phyloP scores from a whole-genome alignment of 257 asterid species.

The Nicotiana sylvestris region DNA sequence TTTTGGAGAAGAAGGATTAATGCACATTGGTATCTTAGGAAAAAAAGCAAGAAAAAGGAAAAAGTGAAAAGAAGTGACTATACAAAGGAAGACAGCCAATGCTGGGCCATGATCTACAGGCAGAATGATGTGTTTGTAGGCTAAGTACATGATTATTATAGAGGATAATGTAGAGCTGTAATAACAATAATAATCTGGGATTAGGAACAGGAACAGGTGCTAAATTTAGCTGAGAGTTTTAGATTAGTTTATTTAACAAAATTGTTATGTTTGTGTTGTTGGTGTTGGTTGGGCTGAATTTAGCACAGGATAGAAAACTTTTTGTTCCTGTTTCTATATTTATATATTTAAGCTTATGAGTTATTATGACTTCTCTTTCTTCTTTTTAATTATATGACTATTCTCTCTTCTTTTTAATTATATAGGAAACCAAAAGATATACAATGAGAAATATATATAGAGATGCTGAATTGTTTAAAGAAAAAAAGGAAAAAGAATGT shows the following conservation, averaged over 20 bases:
- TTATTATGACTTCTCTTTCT: constrained; percentile 15
- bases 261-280: constrained; percentile 13
- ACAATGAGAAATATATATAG: background rate
- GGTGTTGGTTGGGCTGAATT: constrained; percentile 45
- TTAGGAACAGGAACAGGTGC: constrained; percentile 79
- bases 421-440: background rate
- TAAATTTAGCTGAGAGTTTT: constrained; percentile 53
- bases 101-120: constrained; percentile 50
- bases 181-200: constrained; percentile 24
- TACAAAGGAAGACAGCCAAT: constrained; percentile 40
- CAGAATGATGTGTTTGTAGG: constrained; percentile 24
- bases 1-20: background rate
- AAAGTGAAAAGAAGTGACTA: constrained; percentile 30
- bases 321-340: constrained; percentile 65
- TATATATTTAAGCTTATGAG: constrained; percentile 17
- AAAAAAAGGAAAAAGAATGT: background rate
- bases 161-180: constrained; percentile 24
- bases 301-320: constrained; percentile 42
- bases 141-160: constrained; percentile 35
- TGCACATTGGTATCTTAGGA: background rate
- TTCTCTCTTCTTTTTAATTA: background rate
- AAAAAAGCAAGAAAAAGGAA: constrained; percentile 25
- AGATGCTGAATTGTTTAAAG: background rate
- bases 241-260: constrained; percentile 22
- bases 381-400: constrained; percentile 5